A percentile compares a stretch with the other conserved stretches of the same genome.
phyloP scores from a whole-genome alignment of 306 rosid species.

The Glycyrrhiza uralensis region DNA sequence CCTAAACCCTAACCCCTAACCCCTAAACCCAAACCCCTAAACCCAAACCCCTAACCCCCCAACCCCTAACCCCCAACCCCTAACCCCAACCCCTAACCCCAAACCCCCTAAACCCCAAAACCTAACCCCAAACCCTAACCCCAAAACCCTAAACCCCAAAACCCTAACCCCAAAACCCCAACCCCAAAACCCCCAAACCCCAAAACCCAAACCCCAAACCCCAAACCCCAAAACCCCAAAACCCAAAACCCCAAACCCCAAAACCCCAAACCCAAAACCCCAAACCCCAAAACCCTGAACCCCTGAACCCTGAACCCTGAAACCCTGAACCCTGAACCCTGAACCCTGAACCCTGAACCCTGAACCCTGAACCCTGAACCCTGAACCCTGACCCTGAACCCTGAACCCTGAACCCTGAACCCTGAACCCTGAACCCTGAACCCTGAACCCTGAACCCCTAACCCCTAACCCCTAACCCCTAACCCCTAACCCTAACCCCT shows the following conservation, averaged over 20 bases:
- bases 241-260: too few species aligned
- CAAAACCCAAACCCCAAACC: too few species aligned
- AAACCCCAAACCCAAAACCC: too few species aligned
- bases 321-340: neutral
- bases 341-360: neutral
- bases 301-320: neutral
- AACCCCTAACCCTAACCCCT: neutral
- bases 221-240: too few species aligned
- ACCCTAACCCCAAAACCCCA: too few species aligned
- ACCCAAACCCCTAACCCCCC: too few species aligned
- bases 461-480: neutral
- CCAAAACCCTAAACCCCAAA: too few species aligned
- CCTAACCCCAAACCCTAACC: too few species aligned
- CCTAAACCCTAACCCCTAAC: neutral
- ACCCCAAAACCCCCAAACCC: too few species aligned
- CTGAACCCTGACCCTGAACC: neutral
- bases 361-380: neutral
- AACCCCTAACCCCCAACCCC: too few species aligned
- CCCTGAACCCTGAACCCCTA: neutral
- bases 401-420: neutral
- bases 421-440: neutral
- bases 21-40: neutral
- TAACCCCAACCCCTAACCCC: too few species aligned
- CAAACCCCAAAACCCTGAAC: too few species aligned
- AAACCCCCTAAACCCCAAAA: neutral